Evolutionary conservation across 352 stramenopile species (phyloP).

Genomic region (Phytophthora sojae): DNA sequence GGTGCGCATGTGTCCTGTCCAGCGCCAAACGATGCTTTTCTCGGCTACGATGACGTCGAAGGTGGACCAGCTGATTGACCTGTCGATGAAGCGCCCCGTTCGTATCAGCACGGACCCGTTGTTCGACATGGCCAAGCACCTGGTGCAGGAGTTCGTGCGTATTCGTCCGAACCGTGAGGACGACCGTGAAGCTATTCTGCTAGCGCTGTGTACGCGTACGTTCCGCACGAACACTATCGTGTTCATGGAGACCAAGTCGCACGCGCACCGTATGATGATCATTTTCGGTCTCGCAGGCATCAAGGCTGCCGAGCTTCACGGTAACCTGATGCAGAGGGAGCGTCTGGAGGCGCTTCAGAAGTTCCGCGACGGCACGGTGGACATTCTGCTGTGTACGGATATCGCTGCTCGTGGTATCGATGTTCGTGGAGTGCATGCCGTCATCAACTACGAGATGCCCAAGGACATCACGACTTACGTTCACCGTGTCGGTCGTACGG

Average conservation of each 20-base stretch:
- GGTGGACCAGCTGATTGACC: slow-evolving; percentile 96
- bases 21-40: slow-evolving; percentile 99
- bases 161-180: slow-evolving; percentile 92
- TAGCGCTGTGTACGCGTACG: slow-evolving; percentile 95
- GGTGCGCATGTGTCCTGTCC: slow-evolving; percentile 94
- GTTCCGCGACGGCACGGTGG: slow-evolving; percentile 95
- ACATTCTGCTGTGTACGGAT: slow-evolving; percentile 98
- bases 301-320: slow-evolving; percentile 98
- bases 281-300: slow-evolving; percentile 96
- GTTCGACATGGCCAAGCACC: slow-evolving; percentile 94
- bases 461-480: slow-evolving; percentile 98
- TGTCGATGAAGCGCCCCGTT: slow-evolving; percentile 97
- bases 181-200: slow-evolving; percentile 95
- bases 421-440: slow-evolving; percentile 96
- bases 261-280: slow-evolving; percentile 97
- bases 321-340: slow-evolving; percentile 97
- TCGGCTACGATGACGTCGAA: slow-evolving; percentile 99
- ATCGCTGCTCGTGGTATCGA: slow-evolving; percentile 98
- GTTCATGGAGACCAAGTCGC: slow-evolving; percentile 99
- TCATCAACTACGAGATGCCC: slow-evolving; percentile 99
- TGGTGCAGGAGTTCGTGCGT: slow-evolving; percentile 99
- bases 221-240: slow-evolving; percentile 97
- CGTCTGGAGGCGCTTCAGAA: slow-evolving; percentile 96
- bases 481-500: slow-evolving; percentile 98
- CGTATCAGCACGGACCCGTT: slow-evolving; percentile 94